These are phyloP conservation scores for Coprinopsis cinerea DNA, from an alignment of 768 basidiomycete genomes.

Conservation along the genomic window DNA sequence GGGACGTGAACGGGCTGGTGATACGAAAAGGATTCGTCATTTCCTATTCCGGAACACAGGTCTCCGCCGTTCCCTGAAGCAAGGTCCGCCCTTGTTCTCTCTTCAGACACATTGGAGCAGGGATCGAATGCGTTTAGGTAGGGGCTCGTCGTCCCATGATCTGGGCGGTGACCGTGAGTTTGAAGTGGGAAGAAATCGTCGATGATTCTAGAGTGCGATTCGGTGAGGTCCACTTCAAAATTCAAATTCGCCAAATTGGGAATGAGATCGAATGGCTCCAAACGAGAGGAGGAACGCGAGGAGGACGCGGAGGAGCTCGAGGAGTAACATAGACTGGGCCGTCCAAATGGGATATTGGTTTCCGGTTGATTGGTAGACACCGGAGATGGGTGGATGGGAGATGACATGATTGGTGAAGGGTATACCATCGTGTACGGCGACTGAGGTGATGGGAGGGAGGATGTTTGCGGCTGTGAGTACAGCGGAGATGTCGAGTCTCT, in stretches of 20 bases:
- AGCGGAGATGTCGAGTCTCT: neutral
- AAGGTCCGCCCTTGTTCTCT: conserved; percentile 24
- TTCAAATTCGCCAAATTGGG: conserved; percentile 17
- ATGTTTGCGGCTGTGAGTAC: conserved; percentile 3
- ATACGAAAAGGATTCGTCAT: conserved; percentile 19
- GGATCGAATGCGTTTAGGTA: conserved; percentile 13
- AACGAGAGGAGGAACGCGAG: conserved; percentile 32
- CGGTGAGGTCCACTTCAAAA: conserved; percentile 22
- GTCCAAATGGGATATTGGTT: conserved; percentile 16
- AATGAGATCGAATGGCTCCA: conserved; percentile 31
- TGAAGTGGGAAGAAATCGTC: conserved; percentile 25
- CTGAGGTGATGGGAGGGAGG: conserved; percentile 25
- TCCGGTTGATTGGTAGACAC: conserved; percentile 10
- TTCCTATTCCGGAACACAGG: conserved; percentile 25
- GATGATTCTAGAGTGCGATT: conserved; percentile 28
- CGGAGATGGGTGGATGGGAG: conserved; percentile 17
- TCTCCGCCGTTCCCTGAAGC: conserved; percentile 32
- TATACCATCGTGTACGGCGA: conserved; percentile 15
- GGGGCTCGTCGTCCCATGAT: no score
- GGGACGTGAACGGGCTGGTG: conserved; percentile 5
- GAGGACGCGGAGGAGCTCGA: conserved; percentile 31
- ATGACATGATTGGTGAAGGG: conserved; percentile 11
- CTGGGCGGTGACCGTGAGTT: no score
- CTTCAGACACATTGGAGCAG: neutral
- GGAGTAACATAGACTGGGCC: conserved; percentile 23